These are phyloP conservation scores for Sporisorium iseilematis-ciliati DNA, from an alignment of 1,284 basidiomycete species.

Conservation along the genomic window DNA sequence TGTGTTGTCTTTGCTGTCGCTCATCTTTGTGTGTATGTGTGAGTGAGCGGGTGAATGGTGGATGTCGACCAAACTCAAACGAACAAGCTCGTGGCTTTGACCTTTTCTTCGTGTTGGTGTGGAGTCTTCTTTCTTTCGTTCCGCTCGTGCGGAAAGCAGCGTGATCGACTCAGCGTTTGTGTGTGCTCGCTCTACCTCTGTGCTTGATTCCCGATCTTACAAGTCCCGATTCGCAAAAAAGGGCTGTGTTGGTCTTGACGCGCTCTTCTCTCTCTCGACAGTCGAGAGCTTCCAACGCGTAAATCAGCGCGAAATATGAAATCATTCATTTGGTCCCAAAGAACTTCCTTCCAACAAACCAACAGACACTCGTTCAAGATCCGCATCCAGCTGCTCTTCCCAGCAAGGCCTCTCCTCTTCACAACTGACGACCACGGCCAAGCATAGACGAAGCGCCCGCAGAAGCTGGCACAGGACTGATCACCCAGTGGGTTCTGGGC, in stretches of 20 bases:
- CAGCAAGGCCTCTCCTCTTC: too few species aligned
- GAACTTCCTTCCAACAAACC: too few species aligned
- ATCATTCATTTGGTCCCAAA: too few species aligned
- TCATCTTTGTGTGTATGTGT: conserved; percentile 22
- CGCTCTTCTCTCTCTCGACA: conserved; percentile 2
- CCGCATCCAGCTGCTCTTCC: too few species aligned
- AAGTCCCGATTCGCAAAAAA: background rate
- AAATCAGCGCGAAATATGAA: conserved; percentile 11
- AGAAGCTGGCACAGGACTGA: too few species aligned
- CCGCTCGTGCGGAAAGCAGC: conserved; percentile 23
- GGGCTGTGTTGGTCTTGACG: conserved; percentile 34
- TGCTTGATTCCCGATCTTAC: conserved; percentile 6
- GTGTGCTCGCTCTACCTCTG: too few species aligned
- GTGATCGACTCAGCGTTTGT: conserved; percentile 24
- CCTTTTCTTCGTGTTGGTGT: conserved; percentile 46
- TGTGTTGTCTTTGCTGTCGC: conserved; percentile 37
- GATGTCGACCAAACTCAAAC: background rate
- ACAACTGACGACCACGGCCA: too few species aligned
- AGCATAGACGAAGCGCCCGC: too few species aligned
- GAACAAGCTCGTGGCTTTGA: background rate
- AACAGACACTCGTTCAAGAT: too few species aligned
- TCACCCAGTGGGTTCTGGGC: background rate
- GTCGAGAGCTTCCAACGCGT: conserved; percentile 21
- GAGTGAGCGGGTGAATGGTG: background rate
- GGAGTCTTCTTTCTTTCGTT: conserved; percentile 17